Conservation (phyloP, 1,284 basidiomycete species). For the Boletus mariae region DNA sequence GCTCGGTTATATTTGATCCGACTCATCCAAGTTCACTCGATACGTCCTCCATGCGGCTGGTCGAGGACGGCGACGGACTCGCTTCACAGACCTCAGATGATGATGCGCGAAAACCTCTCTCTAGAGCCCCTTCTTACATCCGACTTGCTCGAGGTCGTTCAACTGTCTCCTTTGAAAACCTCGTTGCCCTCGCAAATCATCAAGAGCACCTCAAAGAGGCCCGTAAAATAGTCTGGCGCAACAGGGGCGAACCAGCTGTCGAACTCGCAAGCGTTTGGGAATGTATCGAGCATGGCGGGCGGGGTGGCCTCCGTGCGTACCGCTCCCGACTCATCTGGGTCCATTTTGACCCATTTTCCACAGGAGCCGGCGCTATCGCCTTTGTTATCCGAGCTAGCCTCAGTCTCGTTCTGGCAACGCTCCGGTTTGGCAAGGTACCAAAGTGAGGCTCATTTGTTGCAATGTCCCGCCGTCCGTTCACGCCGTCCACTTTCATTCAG, state of each 20-base stretch:
- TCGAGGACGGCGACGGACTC: constrained; percentile 4
- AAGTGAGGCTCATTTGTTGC: constrained; percentile 41
- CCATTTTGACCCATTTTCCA: constrained; percentile 1
- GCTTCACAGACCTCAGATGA: not conserved
- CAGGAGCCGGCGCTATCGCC: constrained; percentile 77
- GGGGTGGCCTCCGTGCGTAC: constrained; percentile 72
- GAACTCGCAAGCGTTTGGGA: constrained; percentile 67
- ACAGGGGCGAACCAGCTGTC: constrained; percentile 71
- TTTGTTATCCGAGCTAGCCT: constrained; percentile 79
- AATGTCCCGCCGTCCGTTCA: not conserved
- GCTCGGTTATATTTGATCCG: not conserved
- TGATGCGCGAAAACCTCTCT: constrained; percentile 5
- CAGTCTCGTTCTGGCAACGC: constrained; percentile 72
- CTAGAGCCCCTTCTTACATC: constrained; percentile 25
- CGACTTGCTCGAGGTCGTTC: constrained; percentile 51
- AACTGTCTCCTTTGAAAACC: constrained; percentile 73
- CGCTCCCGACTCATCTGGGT: not conserved
- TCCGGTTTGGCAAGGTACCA: constrained; percentile 62
- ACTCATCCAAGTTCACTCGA: not conserved
- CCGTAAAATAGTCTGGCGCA: constrained; percentile 79
- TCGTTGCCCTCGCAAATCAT: constrained; percentile 76
- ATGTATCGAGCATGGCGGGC: constrained; percentile 70
- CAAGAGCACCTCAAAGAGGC: constrained; percentile 69
- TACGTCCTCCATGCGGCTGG: constrained; percentile 6
- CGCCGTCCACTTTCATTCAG: constrained; percentile 25